phyloP scores from a whole-genome alignment of 1,284 basidiomycete genomes.

The Pterula multifida region DNA sequence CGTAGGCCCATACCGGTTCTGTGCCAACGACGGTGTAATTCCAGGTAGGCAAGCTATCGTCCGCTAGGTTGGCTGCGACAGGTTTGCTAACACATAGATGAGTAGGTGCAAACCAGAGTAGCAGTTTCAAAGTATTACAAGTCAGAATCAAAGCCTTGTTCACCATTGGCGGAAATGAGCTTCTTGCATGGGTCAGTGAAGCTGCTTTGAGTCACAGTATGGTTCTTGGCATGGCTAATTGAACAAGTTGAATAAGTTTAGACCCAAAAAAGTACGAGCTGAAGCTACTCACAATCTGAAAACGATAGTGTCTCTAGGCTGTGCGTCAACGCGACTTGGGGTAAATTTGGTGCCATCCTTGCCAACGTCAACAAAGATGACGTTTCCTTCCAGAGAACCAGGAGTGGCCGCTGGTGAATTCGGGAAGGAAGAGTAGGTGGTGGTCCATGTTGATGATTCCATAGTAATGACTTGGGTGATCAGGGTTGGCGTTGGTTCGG shows the following conservation, averaged over 20 bases:
- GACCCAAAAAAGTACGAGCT: background rate
- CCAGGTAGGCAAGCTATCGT: conserved; percentile 34
- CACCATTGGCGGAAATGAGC: conserved; percentile 25
- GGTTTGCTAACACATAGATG: conserved; percentile 27
- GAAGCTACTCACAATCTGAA: conserved; percentile 40
- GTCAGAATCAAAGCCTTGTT: conserved; percentile 42
- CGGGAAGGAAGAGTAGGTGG: conserved; percentile 41
- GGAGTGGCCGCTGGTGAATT: conserved; percentile 39
- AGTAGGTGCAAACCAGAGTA: conserved; percentile 1
- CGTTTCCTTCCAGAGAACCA: conserved; percentile 25
- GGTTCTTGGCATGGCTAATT: conserved; percentile 44
- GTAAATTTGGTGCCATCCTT: conserved; percentile 36
- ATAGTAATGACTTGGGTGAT: conserved; percentile 28
- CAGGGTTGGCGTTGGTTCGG: conserved; percentile 9
- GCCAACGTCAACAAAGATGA: conserved; percentile 41
- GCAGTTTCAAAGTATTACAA: conserved; percentile 28
- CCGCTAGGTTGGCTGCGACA: conserved; percentile 26
- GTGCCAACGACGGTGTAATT: conserved; percentile 45
- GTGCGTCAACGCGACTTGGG: conserved; percentile 36
- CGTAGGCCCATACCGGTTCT: conserved; percentile 33
- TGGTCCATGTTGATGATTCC: conserved; percentile 33
- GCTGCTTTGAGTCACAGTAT: conserved; percentile 57
- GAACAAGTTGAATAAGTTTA: conserved; percentile 5
- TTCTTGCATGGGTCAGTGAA: conserved; percentile 36
- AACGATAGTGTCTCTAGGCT: conserved; percentile 35